A percentile compares a stretch with the other conserved stretches of the same genome.
Conservation (phyloP, 2,329 filamentous ascomycete species). For the Colletotrichum lini region DNA sequence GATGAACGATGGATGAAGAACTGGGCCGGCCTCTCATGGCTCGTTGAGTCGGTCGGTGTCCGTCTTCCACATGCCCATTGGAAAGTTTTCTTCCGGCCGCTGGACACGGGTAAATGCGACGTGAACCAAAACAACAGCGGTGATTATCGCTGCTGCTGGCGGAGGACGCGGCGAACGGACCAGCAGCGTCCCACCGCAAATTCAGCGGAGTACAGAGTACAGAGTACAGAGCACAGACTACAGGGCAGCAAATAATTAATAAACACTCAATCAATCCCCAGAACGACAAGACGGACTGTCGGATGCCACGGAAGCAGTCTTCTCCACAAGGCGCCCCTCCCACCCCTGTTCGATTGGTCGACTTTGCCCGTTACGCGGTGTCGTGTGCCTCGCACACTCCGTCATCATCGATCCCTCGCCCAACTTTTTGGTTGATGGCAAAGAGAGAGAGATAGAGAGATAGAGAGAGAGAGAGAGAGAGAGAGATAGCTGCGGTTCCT, state of each 20-base stretch:
- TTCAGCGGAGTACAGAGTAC: too few species aligned
- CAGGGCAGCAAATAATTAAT: too few species aligned
- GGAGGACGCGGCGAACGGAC: too few species aligned
- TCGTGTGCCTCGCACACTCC: slow-evolving; percentile 20
- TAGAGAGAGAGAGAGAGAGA: too few species aligned
- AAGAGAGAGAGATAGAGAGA: not conserved
- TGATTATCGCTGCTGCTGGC: too few species aligned
- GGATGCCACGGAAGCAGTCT: slow-evolving; percentile 38
- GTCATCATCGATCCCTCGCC: slow-evolving; percentile 32
- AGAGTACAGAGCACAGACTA: too few species aligned
- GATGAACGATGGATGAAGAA: too few species aligned
- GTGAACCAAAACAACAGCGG: too few species aligned
- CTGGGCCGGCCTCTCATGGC: not conserved
- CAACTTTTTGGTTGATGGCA: slow-evolving; percentile 16
- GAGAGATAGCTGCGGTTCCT: too few species aligned
- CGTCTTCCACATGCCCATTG: not conserved
- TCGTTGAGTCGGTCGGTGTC: too few species aligned
- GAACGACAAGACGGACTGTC: slow-evolving; percentile 34
- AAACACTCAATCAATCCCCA: not conserved
- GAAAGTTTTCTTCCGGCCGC: not conserved
- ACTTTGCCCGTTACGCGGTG: slow-evolving; percentile 6
- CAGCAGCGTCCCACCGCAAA: not conserved
- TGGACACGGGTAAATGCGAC: too few species aligned
- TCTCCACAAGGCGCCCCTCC: slow-evolving; percentile 14
- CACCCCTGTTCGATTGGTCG: slow-evolving; percentile 20